These are phyloP conservation scores for Talaromyces sp. DNA, from an alignment of 2,329 filamentous ascomycete genomes.

Conservation along the genomic window DNA sequence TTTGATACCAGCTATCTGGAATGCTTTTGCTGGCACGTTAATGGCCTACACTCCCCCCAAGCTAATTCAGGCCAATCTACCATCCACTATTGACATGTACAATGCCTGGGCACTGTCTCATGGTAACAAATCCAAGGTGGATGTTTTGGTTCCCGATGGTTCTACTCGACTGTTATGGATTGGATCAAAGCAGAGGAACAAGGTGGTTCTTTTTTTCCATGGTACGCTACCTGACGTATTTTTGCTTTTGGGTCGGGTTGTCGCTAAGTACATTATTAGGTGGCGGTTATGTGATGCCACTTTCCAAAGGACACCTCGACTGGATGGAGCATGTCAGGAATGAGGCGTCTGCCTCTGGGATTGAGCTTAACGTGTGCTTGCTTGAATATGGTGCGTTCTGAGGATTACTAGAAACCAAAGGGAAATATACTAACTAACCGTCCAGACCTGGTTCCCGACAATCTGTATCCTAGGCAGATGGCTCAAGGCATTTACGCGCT, in stretches of 20 bases:
- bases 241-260: neutral
- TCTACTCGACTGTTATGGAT: slow-evolving; percentile 16
- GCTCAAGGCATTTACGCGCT: slow-evolving; percentile 14
- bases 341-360: slow-evolving; percentile 8
- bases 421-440: slow-evolving; percentile 14
- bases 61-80: slow-evolving; percentile 15
- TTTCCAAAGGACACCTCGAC: slow-evolving; percentile 16
- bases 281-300: slow-evolving; percentile 21
- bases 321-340: slow-evolving; percentile 17
- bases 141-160: neutral
- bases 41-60: slow-evolving; percentile 13
- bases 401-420: slow-evolving; percentile 3
- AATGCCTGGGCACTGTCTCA: slow-evolving; percentile 11
- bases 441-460: slow-evolving; percentile 15
- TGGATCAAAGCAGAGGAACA: slow-evolving; percentile 8
- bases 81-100: slow-evolving; percentile 16
- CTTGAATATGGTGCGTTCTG: neutral
- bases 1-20: slow-evolving; percentile 6
- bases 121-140: neutral
- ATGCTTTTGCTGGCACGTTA: slow-evolving; percentile 12
- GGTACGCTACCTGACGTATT: slow-evolving; percentile 10
- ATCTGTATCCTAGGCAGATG: slow-evolving; percentile 18
- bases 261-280: slow-evolving; percentile 8
- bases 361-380: neutral
- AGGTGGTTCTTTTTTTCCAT: slow-evolving; percentile 19